Evolutionary conservation across 768 basidiomycete species (phyloP).

Genomic region (Trametes elegans): DNA sequence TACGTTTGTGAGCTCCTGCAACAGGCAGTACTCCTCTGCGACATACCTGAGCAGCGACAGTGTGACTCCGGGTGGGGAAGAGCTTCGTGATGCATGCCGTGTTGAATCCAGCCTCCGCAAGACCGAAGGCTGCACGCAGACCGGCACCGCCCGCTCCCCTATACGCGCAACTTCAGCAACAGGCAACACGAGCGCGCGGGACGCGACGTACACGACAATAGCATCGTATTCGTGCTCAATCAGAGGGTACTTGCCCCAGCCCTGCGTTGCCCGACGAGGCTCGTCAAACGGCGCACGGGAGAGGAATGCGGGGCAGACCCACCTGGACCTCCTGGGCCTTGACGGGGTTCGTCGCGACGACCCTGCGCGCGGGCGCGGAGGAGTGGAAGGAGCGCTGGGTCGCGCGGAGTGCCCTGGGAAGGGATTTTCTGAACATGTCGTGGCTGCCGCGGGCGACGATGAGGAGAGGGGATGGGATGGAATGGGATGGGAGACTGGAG

Average conservation of each 20-base stretch:
- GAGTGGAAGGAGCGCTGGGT: slow-evolving; percentile 61
- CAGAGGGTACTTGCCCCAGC: slow-evolving; percentile 88
- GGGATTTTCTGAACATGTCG: slow-evolving; percentile 63
- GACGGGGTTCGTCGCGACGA: slow-evolving; percentile 70
- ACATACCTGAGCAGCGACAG: slow-evolving; percentile 92
- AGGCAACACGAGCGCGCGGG: background rate
- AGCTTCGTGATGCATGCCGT: slow-evolving; percentile 99
- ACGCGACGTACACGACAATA: slow-evolving; percentile 82
- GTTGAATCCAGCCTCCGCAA: slow-evolving; percentile 97
- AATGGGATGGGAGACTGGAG: background rate
- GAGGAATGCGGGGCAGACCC: slow-evolving; percentile 6
- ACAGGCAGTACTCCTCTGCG: background rate
- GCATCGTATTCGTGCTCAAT: slow-evolving; percentile 99
- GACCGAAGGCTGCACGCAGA: slow-evolving; percentile 95
- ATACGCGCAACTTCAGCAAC: background rate
- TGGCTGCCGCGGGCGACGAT: slow-evolving; percentile 21
- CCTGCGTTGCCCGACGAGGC: slow-evolving; percentile 49
- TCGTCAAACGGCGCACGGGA: background rate
- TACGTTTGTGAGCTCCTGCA: slow-evolving; percentile 15
- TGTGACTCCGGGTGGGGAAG: slow-evolving; percentile 98
- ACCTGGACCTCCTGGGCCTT: slow-evolving; percentile 86
- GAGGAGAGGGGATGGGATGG: slow-evolving; percentile 4
- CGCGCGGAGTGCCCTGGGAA: slow-evolving; percentile 52
- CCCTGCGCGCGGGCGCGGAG: slow-evolving; percentile 54
- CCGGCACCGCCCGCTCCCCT: slow-evolving; percentile 99